Evolutionary conservation across 306 rosid genomes (phyloP), one percentile per base, ranked within the genome.

Genomic region (Spatholobus suberectus): DNA sequence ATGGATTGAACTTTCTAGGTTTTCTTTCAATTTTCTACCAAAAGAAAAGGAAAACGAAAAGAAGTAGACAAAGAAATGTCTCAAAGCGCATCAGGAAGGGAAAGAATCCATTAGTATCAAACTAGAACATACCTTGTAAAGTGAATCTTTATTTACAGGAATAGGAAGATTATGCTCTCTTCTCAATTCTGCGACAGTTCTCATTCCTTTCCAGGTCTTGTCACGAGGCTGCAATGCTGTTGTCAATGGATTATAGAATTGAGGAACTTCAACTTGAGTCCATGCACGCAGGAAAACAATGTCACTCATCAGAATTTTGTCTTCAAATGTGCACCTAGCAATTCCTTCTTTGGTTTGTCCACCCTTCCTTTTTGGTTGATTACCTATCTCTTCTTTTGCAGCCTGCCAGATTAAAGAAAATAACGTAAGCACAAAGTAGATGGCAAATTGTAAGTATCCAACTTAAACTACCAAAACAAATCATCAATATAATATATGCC

Each of bases 231-330:
- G 99, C 78, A 96, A 82, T 72, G 99, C 92, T 12, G 99, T 92
- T 14, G 98, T 89, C 85, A 92, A 61, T 38, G 96, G 97, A 88
- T 93, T 94, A 86, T 84, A 90, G 77, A 92, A 93, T 49, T 74
- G 72, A 73, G 99, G 98, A 77, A 92, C 93, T 72, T 92, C 97
- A 29, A 94, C 98, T 90, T 86, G 91, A 80, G 96, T 90, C 98
- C 96, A 94, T 38, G 97, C 98, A 21, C 94, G 91, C 89, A 96
- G 80, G 89, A 93, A 95, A 72, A 96, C 97, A 72, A 90, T 88
- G 90, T 96, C 99, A 43, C 99, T 94, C 99, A 96, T 96, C 87
- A 91, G 90, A 83, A 96, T 92, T 86, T 92, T 96, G 88, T 96
- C 99, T 89, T 96, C 99, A 23, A 96, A 96, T 51, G 98, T 91